Evolutionary conservation across 148 eudicot species (phyloP), one percentile per base, ranked within the genome.

Genomic region (Gaultheria prostrata): DNA sequence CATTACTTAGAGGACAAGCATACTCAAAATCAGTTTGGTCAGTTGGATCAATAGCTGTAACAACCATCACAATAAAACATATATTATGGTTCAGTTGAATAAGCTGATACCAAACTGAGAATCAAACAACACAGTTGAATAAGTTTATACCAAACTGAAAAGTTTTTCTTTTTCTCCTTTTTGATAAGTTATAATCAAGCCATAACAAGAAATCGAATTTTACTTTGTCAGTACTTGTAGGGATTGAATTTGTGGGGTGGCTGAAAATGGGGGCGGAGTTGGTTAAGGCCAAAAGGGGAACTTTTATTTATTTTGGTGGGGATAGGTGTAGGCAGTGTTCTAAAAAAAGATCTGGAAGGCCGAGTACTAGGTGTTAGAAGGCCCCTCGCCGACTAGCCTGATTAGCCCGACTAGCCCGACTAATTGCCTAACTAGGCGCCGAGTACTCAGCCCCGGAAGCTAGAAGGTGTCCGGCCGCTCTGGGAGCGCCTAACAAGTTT

Each of bases 1-100:
- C 93, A 89, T 87, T 86, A 81, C 76, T 83, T 82, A 84, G 59
- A 85, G 82, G 74, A 26, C 70, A 80, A 85, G 76, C 72, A 54
- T 77, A 74, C 28, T n/a, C 26, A 49, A 74, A 76, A 80, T 79
- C 53, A 80, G 83, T 82, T 72, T 76, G 82, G 56, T 79, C 53
- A 80, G 77, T 82, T 76, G 71, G 77, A 74, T 26, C n/a, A 8
- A 33, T 17, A 43, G 54, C 53, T 59, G 51, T 53, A 57, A 82
- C 71, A 56, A 57, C 43, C 15, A 57, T 74, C 26, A 82, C 24
- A 48, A 70, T 48, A 8, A 45, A 80, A 28, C 32, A 43, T 7
- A 45, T 48, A 81, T 17, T 45, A 14, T 24, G 53, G 32, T 59
- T 53, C 39, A 39, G 6, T 26, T 43, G 54, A n/a, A n/a, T n/a